Evolutionary conservation across 768 basidiomycete species (phyloP).

Genomic region (Crucibulum laeve): DNA sequence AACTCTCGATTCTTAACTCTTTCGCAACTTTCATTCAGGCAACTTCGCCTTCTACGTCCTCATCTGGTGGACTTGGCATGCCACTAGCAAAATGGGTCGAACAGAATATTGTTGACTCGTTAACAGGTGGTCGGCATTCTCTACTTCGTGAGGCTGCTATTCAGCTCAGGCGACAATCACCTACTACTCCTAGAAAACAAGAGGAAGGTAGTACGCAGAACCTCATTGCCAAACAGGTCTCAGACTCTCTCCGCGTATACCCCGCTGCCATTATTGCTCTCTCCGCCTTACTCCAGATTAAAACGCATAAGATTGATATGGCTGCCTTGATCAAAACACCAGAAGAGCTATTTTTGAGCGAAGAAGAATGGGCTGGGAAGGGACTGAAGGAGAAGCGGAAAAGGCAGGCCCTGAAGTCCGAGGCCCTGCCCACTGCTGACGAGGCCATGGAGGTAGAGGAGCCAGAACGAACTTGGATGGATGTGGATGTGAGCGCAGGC

Average conservation of each 20-base stretch:
- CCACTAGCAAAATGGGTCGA: slow-evolving; percentile 40
- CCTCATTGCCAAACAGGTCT: slow-evolving; percentile 27
- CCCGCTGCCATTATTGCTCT: slow-evolving; percentile 37
- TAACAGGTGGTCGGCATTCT: slow-evolving; percentile 44
- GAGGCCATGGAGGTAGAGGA: slow-evolving; percentile 24
- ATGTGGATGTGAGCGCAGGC: slow-evolving; percentile 20
- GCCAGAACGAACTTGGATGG: slow-evolving; percentile 26
- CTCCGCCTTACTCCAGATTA: slow-evolving; percentile 34
- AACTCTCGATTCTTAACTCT: background rate
- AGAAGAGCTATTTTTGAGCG: slow-evolving; percentile 44
- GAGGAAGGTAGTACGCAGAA: background rate
- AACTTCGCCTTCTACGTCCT: background rate
- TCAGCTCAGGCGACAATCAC: slow-evolving; percentile 13
- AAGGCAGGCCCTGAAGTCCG: slow-evolving; percentile 11
- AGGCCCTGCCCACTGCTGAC: slow-evolving; percentile 2
- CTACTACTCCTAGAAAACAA: background rate
- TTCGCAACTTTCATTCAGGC: background rate
- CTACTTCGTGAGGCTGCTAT: slow-evolving; percentile 37
- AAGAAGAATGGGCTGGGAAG: slow-evolving; percentile 50
- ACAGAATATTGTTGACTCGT: slow-evolving; percentile 36
- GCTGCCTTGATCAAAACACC: slow-evolving; percentile 41
- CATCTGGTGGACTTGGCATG: slow-evolving; percentile 25
- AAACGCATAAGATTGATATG: slow-evolving; percentile 50
- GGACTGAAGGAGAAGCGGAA: slow-evolving; percentile 28
- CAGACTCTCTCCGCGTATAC: slow-evolving; percentile 35